A percentile compares a stretch with the other conserved stretches of the same genome.
Evolutionary conservation across 768 basidiomycete genomes (phyloP).

Genomic region (Naganishia randhawae): DNA sequence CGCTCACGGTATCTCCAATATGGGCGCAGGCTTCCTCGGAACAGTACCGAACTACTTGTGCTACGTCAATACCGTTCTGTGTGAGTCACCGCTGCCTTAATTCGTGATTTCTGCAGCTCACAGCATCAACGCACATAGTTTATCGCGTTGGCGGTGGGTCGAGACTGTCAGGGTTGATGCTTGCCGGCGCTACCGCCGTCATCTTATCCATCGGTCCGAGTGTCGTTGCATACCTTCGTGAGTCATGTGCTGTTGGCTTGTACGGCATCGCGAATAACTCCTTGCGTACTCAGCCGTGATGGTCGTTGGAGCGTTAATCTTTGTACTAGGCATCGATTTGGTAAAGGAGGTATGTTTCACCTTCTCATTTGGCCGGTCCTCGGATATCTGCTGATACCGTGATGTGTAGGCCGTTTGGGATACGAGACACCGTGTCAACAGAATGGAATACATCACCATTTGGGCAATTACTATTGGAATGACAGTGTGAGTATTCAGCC

Average conservation of each 20-base stretch:
- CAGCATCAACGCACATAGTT: slow-evolving; percentile 56
- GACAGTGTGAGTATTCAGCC: slow-evolving; percentile 56
- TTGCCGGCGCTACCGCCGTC: slow-evolving; percentile 68
- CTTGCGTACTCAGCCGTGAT: slow-evolving; percentile 63
- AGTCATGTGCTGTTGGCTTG: slow-evolving; percentile 43
- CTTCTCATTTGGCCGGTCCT: no score
- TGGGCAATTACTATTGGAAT: slow-evolving; percentile 63
- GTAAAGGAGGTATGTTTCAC: slow-evolving; percentile 63
- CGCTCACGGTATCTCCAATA: slow-evolving; percentile 85
- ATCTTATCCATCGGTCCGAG: slow-evolving; percentile 78
- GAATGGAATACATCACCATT: slow-evolving; percentile 57
- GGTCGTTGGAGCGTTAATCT: slow-evolving; percentile 86
- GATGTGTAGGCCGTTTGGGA: slow-evolving; percentile 75
- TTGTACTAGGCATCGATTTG: slow-evolving; percentile 88
- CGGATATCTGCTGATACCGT: neutral
- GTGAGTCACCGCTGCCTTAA: slow-evolving; percentile 29
- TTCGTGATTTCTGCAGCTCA: neutral
- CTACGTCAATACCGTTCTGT: slow-evolving; percentile 55
- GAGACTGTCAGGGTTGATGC: slow-evolving; percentile 75
- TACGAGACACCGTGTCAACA: slow-evolving; percentile 78
- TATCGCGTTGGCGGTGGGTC: slow-evolving; percentile 89
- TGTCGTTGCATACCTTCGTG: slow-evolving; percentile 88
- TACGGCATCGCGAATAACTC: neutral
- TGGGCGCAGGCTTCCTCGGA: slow-evolving; percentile 73
- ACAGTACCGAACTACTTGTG: slow-evolving; percentile 76